phyloP scores from a whole-genome alignment of 1,284 basidiomycete genomes.

The Bjerkandera adusta region DNA sequence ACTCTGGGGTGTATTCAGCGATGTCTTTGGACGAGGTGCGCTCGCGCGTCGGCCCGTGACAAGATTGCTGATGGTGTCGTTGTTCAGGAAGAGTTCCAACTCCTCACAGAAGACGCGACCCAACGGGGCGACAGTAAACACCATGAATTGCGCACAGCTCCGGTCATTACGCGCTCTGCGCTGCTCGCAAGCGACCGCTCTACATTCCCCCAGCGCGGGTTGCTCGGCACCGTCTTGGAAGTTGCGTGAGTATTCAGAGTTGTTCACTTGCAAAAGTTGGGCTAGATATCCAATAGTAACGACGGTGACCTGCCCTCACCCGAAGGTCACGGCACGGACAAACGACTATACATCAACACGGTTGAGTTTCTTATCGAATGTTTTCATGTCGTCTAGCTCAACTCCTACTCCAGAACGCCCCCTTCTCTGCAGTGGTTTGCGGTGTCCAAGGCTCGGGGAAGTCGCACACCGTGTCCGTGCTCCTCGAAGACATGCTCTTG shows the following conservation, averaged over 20 bases:
- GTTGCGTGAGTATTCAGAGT: constrained; percentile 26
- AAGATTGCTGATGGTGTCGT: too few relatives aligned
- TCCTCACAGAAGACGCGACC: too few relatives aligned
- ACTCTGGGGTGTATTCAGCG: too few relatives aligned
- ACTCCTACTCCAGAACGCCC: constrained; percentile 31
- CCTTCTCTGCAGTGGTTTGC: constrained; percentile 34
- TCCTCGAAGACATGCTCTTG: constrained; percentile 68
- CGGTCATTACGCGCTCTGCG: constrained; percentile 32
- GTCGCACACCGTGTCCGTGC: constrained; percentile 63
- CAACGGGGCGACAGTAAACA: constrained; percentile 16
- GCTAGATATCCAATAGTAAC: too few relatives aligned
- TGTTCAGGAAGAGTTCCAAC: too few relatives aligned
- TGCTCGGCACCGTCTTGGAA: constrained; percentile 28
- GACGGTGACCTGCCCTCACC: too few relatives aligned
- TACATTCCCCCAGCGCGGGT: constrained; percentile 28
- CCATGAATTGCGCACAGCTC: constrained; percentile 32
- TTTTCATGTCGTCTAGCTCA: too few relatives aligned
- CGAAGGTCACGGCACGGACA: constrained; percentile 15
- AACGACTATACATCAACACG: constrained; percentile 32
- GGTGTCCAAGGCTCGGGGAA: constrained; percentile 61
- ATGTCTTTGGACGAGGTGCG: too few relatives aligned
- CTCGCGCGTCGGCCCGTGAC: too few relatives aligned
- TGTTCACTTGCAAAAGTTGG: not conserved
- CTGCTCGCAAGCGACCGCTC: constrained; percentile 16
- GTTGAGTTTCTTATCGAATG: constrained; percentile 22